Evolutionary conservation across 1,139 yeast genomes (phyloP), one percentile per base, ranked within the genome.

Genomic region (Candida gigantensis): DNA sequence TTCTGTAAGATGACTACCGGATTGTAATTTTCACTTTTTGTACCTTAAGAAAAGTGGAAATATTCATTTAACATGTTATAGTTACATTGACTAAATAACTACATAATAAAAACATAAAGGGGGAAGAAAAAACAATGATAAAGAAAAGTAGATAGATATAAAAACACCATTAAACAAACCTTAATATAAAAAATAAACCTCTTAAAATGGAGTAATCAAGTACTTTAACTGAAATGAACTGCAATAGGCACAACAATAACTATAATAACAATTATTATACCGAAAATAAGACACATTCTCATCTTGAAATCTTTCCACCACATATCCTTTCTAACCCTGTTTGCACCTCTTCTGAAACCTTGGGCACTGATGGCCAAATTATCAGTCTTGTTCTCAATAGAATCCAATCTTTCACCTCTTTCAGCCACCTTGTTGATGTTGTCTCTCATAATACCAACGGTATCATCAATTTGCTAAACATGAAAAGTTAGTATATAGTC

Each of bases 241-340:
- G 87, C 97, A 50, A 92, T 82, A 26, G 97, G 97, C 34, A 92
- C 97, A 53, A 90, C 84, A 52, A 92, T 89, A 36, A 92, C 95
- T 46, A 90, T 77, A 53, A 94, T 72, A 37, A 90, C 71, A 54
- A 92, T 83, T 45, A 94, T 76, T 24, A 84, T 74, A 30, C 86
- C 95, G 30, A 86, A 74, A 43, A 88, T 84, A 44, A 92, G 73
- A 63, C 98, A 92, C 73, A 90, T 72, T 62, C 96, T 83, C 95
- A 92, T 86, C 72, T 92, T 92, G 79, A 94, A 77, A 62, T 92
- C 97, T 65, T 94, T 92, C 88, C 95, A 86, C 98, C 98, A 92
- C 97, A 92, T 92, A 60, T 89, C 96, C 65, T 90, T 94, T 69
- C 99, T 85, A 34, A 92, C 97, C 53, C 96, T 81, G 67, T 90